Base-by-base conservation (phyloP, 345 rosid species). In the Moricandia moricandioides region DNA sequence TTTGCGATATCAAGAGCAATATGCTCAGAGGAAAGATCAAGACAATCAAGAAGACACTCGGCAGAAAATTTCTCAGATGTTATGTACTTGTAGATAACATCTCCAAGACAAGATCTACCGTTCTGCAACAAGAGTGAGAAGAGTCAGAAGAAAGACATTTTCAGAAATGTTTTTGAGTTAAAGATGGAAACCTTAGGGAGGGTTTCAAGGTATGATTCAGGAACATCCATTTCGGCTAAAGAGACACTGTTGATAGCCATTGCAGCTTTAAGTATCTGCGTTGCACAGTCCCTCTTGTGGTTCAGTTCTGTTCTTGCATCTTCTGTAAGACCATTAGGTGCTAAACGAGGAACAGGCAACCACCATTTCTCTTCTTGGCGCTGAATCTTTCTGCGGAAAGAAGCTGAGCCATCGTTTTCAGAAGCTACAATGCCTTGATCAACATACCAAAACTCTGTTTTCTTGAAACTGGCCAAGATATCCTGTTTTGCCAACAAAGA, bases 361-460 rank as follows among this genome's bases (percentile, higher is more conserved):
- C 99, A 96, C 99, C 99, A 96, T 80, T 96, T 96, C 78, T 96
- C 99, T 60, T 92, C 97, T 73, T 92, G 98, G 10, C 97, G 89
- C 69, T 87, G 97, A 74, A 92, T 61, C 49, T 85, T 79, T 78
- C 81, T 86, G 11, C 94, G 87, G 68, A 91, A 92, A 70, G 98
- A 91, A 73, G 97, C 79, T 39, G 97, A 92, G 0, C 93, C 98
- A 72, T 92, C 98, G 8, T 84, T 81, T 51, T 89, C 94, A 0
- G 96, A 85, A 30, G 90, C 86, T 55, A 91, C 74, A 62, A 96
- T 85, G 49, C 99, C 98, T 85, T 96, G 94, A 83, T 96, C 99
- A 34, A 91, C 95, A 3, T 96, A 92, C 98, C 98, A 96, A 74
- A 91, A 96, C 76, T 92, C 99, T 0, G 88, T 87, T 43, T 80